Evolutionary conservation across 225 moss, liverwort and hornwort species (phyloP).

Genomic region (Rhytidiadelphus loreus): DNA sequence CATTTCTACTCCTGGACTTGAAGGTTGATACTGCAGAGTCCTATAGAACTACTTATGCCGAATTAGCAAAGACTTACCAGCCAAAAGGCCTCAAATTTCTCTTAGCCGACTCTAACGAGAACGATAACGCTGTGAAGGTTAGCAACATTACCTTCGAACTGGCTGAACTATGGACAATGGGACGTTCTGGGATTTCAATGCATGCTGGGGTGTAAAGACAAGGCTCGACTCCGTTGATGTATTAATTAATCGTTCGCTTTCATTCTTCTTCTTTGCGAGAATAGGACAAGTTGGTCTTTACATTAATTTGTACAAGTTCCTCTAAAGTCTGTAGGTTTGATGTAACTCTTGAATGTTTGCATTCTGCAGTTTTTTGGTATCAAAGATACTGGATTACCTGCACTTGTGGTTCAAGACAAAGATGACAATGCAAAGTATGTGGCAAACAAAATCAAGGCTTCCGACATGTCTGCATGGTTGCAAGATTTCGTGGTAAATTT

Average conservation of each 20-base stretch:
- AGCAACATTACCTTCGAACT: not conserved
- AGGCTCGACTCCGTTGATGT: not conserved
- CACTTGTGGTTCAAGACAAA: conserved; percentile 65
- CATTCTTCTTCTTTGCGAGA: not conserved
- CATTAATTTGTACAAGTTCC: not conserved
- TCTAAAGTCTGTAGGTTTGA: not conserved
- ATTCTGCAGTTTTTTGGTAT: conserved; percentile 79
- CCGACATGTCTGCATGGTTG: conserved; percentile 56
- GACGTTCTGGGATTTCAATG: not conserved
- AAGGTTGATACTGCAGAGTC: conserved; percentile 33
- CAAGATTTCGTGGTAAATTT: conserved; percentile 49
- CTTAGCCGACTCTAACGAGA: conserved; percentile 42
- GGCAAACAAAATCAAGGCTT: conserved; percentile 28
- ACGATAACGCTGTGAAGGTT: conserved; percentile 76
- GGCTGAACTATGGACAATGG: not conserved
- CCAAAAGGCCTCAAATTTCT: conserved; percentile 64
- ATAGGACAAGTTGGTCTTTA: not conserved
- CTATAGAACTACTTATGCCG: conserved; percentile 29
- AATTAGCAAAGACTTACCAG: conserved; percentile 53
- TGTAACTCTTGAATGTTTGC: not conserved
- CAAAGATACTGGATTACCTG: conserved; percentile 42
- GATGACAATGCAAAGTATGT: conserved; percentile 43
- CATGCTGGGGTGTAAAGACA: not conserved
- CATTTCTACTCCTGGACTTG: conserved; percentile 62
- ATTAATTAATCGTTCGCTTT: not conserved